These are phyloP conservation scores for Niveomyces coronatus DNA, from an alignment of 2,329 filamentous ascomycete genomes.

Conservation along the genomic window DNA sequence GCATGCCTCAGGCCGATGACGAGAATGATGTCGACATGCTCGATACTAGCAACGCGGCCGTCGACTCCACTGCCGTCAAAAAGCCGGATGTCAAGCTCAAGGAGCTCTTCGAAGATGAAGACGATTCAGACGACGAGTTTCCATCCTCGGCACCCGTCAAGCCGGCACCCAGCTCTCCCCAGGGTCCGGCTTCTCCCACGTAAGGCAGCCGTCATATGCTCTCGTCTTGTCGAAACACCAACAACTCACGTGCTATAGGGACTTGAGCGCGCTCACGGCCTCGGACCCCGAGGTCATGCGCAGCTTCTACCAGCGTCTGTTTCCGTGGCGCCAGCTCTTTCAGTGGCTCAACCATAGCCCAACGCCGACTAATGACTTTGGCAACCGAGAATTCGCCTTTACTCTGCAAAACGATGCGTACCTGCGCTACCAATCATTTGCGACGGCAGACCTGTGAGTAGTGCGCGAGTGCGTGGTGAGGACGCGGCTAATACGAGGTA, in stretches of 20 bases:
- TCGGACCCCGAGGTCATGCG: constrained; percentile 80
- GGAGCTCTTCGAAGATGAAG: constrained; percentile 48
- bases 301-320: constrained; percentile 90
- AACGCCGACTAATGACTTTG: constrained; percentile 77
- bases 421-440: constrained; percentile 72
- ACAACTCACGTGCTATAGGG: constrained; percentile 18
- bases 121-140: constrained; percentile 52
- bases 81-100: constrained; percentile 45
- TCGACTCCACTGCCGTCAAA: constrained; percentile 20
- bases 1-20: constrained; percentile 18
- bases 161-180: constrained; percentile 30
- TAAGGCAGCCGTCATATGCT: constrained; percentile 17
- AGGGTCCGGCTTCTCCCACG: constrained; percentile 32
- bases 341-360: constrained; percentile 97
- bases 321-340: constrained; percentile 89
- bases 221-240: too few relatives aligned
- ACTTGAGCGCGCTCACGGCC: constrained; percentile 30
- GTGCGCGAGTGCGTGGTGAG: too few relatives aligned
- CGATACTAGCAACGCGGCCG: constrained; percentile 19
- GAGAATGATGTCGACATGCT: constrained; percentile 33
- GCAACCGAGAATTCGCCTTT: constrained; percentile 90
- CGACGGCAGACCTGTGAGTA: constrained; percentile 41
- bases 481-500: constrained; percentile 6
- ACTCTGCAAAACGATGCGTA: constrained; percentile 90
- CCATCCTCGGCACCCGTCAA: constrained; percentile 37